Evolutionary conservation across 2,329 filamentous ascomycete genomes (phyloP).

Genomic region (Exutisphaerella laricina): DNA sequence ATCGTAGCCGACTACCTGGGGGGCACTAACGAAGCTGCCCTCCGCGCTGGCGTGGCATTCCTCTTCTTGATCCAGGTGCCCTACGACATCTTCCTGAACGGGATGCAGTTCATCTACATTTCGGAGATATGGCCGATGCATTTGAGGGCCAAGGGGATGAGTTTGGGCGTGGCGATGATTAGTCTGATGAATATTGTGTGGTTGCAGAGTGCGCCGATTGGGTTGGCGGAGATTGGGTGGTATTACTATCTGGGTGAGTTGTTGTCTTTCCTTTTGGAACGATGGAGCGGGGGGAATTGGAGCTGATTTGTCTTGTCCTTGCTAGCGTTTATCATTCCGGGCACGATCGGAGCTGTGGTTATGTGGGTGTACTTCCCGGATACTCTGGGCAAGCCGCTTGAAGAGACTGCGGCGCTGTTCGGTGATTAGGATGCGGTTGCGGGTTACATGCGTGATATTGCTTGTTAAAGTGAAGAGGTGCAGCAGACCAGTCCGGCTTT

Average conservation of each 20-base stretch:
- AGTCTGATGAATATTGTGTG: slow-evolving; percentile 25
- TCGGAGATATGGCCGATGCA: slow-evolving; percentile 18
- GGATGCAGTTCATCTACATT: slow-evolving; percentile 22
- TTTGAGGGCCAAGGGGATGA: slow-evolving; percentile 24
- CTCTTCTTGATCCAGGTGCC: slow-evolving; percentile 14
- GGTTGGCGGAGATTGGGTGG: slow-evolving; percentile 14
- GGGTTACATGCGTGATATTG: slow-evolving; percentile 10
- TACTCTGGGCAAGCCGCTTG: slow-evolving; percentile 18
- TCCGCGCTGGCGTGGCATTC: slow-evolving; percentile 11
- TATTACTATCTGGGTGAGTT: slow-evolving; percentile 14
- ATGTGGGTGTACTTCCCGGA: slow-evolving; percentile 18
- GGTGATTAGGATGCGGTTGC: slow-evolving; percentile 16
- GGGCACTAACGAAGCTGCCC: slow-evolving; percentile 13
- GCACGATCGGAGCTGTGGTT: slow-evolving; percentile 13
- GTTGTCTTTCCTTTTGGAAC: too few species aligned
- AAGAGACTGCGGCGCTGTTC: slow-evolving; percentile 20
- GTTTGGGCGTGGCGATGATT: slow-evolving; percentile 20
- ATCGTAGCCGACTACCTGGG: slow-evolving; percentile 15
- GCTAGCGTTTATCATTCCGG: slow-evolving; percentile 17
- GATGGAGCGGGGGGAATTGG: too few species aligned
- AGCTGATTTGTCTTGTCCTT: not conserved
- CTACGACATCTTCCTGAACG: slow-evolving; percentile 19
- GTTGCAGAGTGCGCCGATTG: slow-evolving; percentile 19
- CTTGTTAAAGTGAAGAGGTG: not conserved
- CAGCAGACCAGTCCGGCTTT: not conserved